Base-by-base conservation (phyloP, 1,284 basidiomycete species). In the Pseudozyma sp. region DNA sequence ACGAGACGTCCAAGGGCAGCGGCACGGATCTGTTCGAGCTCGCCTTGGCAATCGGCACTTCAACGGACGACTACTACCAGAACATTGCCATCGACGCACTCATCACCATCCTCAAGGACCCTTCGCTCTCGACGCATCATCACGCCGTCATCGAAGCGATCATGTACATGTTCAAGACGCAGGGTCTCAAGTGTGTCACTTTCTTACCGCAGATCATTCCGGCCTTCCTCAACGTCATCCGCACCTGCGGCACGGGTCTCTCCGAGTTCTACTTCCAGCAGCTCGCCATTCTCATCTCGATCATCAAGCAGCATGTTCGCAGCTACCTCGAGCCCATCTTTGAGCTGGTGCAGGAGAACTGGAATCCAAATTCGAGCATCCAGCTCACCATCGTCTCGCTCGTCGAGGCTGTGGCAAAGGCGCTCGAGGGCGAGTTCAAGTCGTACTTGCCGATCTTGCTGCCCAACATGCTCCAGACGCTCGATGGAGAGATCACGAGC, bases 131-230 rank as follows among this genome's bases (percentile, higher is more conserved):
- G 11, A 75, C 77, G 46, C 82, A 94, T 79, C 94, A 98, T 79
- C 85, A 93, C 35, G 86, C 86, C 47, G 96, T 96, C 64, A 96
- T 99, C 74, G 95, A 99, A 85, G 95, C 96, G 2, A 92, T 99
- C 80, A 99, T 99, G 94, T 93, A 95, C 66, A 98, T 99, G 72
- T 99, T 99, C 89, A 94, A 96, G 85, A 98, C 95, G 0, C 94
- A 99, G 84, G 94, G 97, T 8, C 87, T 99, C 80, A 94, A 95
- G 87, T 98, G 95, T 84, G 95, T 97, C 33, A 90, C 93, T 5
- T 99, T 97, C 86, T 86, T 99, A 37, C 94, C 96, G 46, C 81
- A 97, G 92, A 97, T 99, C 79, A 92, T 99, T 40, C 97, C 97
- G 1, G 97, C 95, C 0, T 97, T 99, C 86, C 90, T 97, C 30